Evolutionary conservation across 2,329 filamentous ascomycete genomes (phyloP), one percentile per base, ranked within the genome.

Genomic region (Emmonsiellopsis sp.): DNA sequence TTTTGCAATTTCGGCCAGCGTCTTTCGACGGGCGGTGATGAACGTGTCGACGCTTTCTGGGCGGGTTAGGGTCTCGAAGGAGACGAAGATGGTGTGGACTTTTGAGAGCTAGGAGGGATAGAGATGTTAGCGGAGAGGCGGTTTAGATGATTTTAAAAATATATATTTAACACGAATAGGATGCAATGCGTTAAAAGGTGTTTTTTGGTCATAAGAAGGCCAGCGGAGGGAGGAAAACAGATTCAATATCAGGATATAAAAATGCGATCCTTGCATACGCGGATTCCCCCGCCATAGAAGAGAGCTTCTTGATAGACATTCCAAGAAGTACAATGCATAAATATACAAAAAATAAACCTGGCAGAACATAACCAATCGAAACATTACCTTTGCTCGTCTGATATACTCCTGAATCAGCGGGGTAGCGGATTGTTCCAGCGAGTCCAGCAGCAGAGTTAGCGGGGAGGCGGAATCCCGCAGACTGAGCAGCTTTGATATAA

Each of bases 371-470:
- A 44, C 14, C 11, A 55, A 42, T 7, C 10, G 33, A 17, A 36
- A 52, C 27, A 52, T 37, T 49, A 87, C 88, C 74, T 85, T 87
- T 52, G 87, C 88, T 61, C 91, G 80, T 46, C 77, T 75, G 52
- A 87, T 81, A 68, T 92, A 88, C 68, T 95, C 90, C 14, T 75
- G 72, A 2, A 92, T 58, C 3, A 95, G 71, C 0, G 84, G 84
- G 33, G 76, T 77, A 6, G 84, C 87, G 31, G 84, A 83, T 71
- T 95, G 90, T 71, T 95, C 89, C 33, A 96, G 76, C 36, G 79
- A 88, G 69, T 97, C 92, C 53, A 95, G 77, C 2, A 96, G 71
- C 31, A 97, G 75, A 0, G 91, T 96, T 63, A 97, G 83, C 2
- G 92, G 92, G 48, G 89, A 95, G 11, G 86, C 83, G 53, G 82